A percentile compares a stretch with the other conserved stretches of the same genome.
Evolutionary conservation across 2,329 filamentous ascomycete species (phyloP).

Genomic region (Cladobotryum mycophilum): DNA sequence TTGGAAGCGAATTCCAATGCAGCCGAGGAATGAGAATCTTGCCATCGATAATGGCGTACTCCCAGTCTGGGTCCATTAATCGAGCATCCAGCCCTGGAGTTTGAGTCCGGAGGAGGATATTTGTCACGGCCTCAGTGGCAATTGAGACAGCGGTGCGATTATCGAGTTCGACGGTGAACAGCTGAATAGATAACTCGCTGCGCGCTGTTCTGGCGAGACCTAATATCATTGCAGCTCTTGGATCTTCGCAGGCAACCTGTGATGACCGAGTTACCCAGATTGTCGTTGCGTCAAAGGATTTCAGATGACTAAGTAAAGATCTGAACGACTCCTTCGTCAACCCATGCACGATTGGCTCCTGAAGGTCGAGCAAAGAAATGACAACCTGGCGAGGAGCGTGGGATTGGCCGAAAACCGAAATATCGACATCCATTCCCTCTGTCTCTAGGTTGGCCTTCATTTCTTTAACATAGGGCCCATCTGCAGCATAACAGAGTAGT

Average conservation of each 20-base stretch:
- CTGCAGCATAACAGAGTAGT: background rate
- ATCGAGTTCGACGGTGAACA: conserved; percentile 9
- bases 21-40: conserved; percentile 7
- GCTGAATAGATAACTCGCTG: conserved; percentile 5
- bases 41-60: conserved; percentile 2
- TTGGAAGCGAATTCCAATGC: conserved; percentile 8
- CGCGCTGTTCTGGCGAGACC: conserved; percentile 7
- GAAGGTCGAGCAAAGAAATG: conserved; percentile 7
- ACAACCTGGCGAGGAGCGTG: conserved; percentile 1
- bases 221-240: conserved; percentile 6
- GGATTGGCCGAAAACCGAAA: conserved; percentile 3
- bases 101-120: background rate
- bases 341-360: background rate
- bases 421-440: conserved; percentile 1
- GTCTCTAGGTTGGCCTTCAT: background rate
- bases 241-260: conserved; percentile 6
- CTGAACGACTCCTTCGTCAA: background rate
- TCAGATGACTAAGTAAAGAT: background rate
- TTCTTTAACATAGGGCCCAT: background rate
- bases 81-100: background rate
- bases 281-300: background rate
- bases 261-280: conserved; percentile 1
- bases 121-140: background rate
- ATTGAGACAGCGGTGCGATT: background rate
- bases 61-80: conserved; percentile 9